Evolutionary conservation across 768 basidiomycete genomes (phyloP).

Genomic region (Trametes gibbosa): DNA sequence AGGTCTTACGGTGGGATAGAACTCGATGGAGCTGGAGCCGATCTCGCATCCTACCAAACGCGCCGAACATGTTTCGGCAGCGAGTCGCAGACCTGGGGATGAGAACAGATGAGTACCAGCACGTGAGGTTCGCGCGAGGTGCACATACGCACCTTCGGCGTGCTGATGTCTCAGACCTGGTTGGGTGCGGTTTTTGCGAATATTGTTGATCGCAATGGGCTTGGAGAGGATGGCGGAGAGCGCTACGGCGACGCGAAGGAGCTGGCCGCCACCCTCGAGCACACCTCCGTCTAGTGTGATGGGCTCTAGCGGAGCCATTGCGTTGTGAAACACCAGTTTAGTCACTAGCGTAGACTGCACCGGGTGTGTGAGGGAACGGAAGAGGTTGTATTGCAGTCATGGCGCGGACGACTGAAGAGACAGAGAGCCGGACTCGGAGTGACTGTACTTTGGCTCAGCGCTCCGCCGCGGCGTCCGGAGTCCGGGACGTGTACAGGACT

Average conservation of each 20-base stretch:
- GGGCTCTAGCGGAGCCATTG: not conserved
- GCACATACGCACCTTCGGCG: constrained; percentile 49
- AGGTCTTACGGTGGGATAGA: constrained; percentile 47
- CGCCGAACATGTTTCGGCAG: constrained; percentile 57
- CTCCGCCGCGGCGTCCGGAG: too few species aligned
- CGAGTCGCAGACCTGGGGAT: constrained; percentile 58
- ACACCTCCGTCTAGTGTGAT: constrained; percentile 40
- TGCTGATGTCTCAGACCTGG: constrained; percentile 76
- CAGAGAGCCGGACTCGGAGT: too few species aligned
- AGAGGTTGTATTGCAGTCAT: not conserved
- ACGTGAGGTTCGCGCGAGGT: not conserved
- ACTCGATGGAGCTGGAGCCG: constrained; percentile 53
- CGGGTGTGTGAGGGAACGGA: too few species aligned
- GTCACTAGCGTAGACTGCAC: too few species aligned
- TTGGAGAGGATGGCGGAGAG: constrained; percentile 64
- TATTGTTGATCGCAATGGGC: constrained; percentile 57
- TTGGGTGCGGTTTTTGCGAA: constrained; percentile 54
- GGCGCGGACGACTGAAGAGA: not conserved
- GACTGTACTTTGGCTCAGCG: too few species aligned
- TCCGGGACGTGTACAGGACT: not conserved
- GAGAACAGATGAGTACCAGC: not conserved
- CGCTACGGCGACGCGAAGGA: constrained; percentile 66
- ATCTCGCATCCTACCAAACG: constrained; percentile 51
- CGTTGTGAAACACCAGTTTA: not conserved
- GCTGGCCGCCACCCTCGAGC: constrained; percentile 64